Base-by-base conservation (phyloP, 257 asterid species). In the Plantago elongata region DNA sequence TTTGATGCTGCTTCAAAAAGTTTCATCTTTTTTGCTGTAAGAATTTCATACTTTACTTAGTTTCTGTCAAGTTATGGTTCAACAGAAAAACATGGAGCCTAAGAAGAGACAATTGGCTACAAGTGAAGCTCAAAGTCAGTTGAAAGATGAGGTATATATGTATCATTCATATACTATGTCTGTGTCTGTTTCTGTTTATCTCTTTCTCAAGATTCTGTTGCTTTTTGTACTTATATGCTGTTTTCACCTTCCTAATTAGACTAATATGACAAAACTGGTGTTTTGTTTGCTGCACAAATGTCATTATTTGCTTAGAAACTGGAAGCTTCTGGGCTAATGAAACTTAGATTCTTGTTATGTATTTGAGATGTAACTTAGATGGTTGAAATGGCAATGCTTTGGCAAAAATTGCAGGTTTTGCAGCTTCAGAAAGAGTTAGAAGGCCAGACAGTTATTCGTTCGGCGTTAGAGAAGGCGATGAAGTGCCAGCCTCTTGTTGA, bases 361-460 rank as follows among this genome's bases (percentile, higher is more conserved):
- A 42, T 9, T 9, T 14, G 13, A 9, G 40, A 11, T 13, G 9
- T 34, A 16, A 7, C 37, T 57, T 30, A 45, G 3, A 3, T 18
- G 7, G 29, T 56, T 61, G 13, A 52, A 13, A 52, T 52, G 37
- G 34, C 9, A 51, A 58, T 51, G 27, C 7, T 57, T 11, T 57
- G 34, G 48, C 45, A 11, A 51, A 56, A 27, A 16, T 49, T 73
- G 61, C 70, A 88, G 96, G 79, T 88, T 67, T 48, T 44, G 34
- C 79, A 77, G 77, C 86, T 85, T 56, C 77, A 79, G 75, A 75
- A 69, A 66, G 87, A 88, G 66, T 74, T 83, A 22, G 83, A 83
- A 44, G 54, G 77, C 64, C 92, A 88, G 67, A 81, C 75, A 4
- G 57, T 57, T 29, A 64, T 71, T 37, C 74, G 96, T 10, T 72